Base-by-base conservation (phyloP, 2,329 filamentous ascomycete genomes). In the Cladosporium sp. region DNA sequence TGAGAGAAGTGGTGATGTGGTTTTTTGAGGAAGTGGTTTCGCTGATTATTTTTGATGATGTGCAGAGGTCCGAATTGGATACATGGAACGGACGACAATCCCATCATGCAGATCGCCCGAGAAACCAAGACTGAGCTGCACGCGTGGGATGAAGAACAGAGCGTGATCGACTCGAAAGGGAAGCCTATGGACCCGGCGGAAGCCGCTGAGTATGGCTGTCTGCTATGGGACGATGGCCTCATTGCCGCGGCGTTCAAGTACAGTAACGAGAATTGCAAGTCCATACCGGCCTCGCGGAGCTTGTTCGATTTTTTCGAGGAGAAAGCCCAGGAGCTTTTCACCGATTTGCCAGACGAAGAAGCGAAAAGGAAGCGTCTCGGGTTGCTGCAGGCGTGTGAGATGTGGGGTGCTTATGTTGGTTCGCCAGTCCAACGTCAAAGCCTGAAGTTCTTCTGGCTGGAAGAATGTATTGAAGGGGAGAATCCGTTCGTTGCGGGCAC, bases 11-110 rank as follows among this genome's bases (percentile, higher is more conserved):
- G n/a, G n/a, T n/a, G n/a, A n/a, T 8, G 55, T 44, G 55, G 3
- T n/a, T 11, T 16, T 29, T 37, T 28, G 10, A 40, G 18, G n/a
- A n/a, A 46, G 8, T 21, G 40, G 40, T 44, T n/a, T 29, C 21
- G 31, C 29, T 58, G 33, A 57, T 31, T 16, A 57, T 31, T 16
- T 14, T 44, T 35, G 21, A 5, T 37, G 14, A 14, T 12, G 10
- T 23, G 33, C 53, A 88, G 85, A 35, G 90, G 90, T 0, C 88
- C 90, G n/a, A 93, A 92, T 71, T 93, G 90, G 90, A 91, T 93
- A 61, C 90, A 93, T 67, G 90, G 90, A 37, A 91, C 88, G 6
- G 80, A 85, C 0, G 82, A 88, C 68, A 93, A 92, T 72, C 88
- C 90, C 0, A 90, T 92, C 18, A 76, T 89, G 46, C 86, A 89